Evolutionary conservation across 2,329 filamentous ascomycete genomes (phyloP), one percentile per base, ranked within the genome.

Genomic region (Xylaria arbuscula): DNA sequence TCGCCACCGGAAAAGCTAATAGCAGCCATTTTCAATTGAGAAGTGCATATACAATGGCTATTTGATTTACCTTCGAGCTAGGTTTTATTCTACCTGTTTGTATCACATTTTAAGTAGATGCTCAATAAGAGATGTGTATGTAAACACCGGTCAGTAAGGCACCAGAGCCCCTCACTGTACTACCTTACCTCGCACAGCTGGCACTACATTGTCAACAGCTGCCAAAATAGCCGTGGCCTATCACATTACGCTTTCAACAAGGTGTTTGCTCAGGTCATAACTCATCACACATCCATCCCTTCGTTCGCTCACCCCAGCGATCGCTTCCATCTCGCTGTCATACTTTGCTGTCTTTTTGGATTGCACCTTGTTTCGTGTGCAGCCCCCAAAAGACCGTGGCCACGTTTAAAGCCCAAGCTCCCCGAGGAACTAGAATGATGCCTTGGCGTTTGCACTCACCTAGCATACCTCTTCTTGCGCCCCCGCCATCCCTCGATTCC

Each of bases 381-480:
- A 34, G n/a, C 24, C n/a, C n/a, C 51, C 62, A 42, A 9, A 42
- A 45, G 36, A 59, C n/a, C 40, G 32, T 38, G 15, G 19, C 19
- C 15, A 38, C n/a, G 50, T 47, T 62, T 28, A 50, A 22, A 57
- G 10, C 15, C 28, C 28, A 50, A 57, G 19, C 24, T 48, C 24
- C 17, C 38, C 54, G 13, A 51, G 47, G 3, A 62, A 13, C 45
- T 62, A 60, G 42, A 42, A 69, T 58, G 22, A 72, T 70, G 68
- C 56, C 40, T 69, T 60, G 22, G 28, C 53, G 34, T 62, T 51
- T 66, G 45, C 48, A 28, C 55, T 58, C 63, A 28, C 65, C 59
- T 45, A 45, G 24, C 17, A 60, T 36, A 53, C 45, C 48, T 60
- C 60, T 56, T 36, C 36, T 38, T 58, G 57, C 60, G 47, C 53